Conservation (phyloP, 768 basidiomycete genomes). For the Megacollybia marginata region DNA sequence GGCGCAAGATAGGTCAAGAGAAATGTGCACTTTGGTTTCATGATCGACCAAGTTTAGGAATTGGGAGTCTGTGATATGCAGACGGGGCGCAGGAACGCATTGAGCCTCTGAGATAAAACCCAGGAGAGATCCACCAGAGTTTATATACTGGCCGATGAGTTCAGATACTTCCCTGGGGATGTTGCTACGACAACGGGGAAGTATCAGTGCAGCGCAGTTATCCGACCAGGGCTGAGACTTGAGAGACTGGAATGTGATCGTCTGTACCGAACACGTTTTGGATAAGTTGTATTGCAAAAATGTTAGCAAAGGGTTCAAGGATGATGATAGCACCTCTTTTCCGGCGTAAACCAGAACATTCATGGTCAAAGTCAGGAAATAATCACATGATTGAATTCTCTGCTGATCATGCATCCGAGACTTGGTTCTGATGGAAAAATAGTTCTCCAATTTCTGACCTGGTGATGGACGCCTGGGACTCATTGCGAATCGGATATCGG, state of each 20-base stretch:
- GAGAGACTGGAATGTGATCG: conserved; percentile 50
- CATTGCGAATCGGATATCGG: no score
- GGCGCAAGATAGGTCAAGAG: conserved; percentile 21
- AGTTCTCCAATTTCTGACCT: no score
- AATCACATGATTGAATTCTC: background rate
- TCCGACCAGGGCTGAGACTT: conserved; percentile 68
- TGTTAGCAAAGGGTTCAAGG: conserved; percentile 33
- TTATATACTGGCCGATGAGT: conserved; percentile 52
- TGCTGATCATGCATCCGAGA: no score
- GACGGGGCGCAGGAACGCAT: conserved; percentile 22
- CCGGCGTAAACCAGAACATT: conserved; percentile 73
- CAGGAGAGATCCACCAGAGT: conserved; percentile 63
- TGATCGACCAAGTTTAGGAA: conserved; percentile 18
- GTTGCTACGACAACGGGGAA: conserved; percentile 52
- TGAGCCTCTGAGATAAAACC: conserved; percentile 56
- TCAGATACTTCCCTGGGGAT: conserved; percentile 31
- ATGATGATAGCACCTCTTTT: conserved; percentile 45
- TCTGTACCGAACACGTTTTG: conserved; percentile 75
- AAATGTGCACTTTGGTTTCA: conserved; percentile 16
- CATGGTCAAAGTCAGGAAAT: conserved; percentile 27
- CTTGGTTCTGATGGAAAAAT: no score
- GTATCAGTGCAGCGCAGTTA: conserved; percentile 71
- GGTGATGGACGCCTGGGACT: no score
- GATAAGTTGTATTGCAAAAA: conserved; percentile 50
- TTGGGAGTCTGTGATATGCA: conserved; percentile 24